Evolutionary conservation across 2,329 filamentous ascomycete genomes (phyloP).

Genomic region (Aspergillus sp.): DNA sequence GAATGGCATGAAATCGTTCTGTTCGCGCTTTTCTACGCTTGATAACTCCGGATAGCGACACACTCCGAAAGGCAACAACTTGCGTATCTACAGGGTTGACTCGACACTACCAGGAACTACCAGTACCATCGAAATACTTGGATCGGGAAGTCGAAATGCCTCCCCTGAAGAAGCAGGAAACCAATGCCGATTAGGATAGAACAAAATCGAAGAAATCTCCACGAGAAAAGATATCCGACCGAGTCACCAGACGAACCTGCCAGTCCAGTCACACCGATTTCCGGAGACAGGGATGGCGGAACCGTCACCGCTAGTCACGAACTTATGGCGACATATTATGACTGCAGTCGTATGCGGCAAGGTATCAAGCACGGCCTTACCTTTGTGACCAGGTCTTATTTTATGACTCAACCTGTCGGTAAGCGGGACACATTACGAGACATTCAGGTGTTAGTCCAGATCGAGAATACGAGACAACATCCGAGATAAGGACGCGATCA

Average conservation of each 20-base stretch:
- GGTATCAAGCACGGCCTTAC: background rate
- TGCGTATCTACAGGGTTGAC: background rate
- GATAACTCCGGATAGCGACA: no score
- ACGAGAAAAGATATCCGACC: background rate
- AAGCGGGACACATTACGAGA: background rate
- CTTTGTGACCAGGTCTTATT: no score
- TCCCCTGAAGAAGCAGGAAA: background rate
- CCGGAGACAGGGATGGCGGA: background rate
- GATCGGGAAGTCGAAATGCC: background rate
- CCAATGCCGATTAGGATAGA: background rate
- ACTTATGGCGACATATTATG: background rate
- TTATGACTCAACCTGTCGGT: background rate
- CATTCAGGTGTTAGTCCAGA: background rate
- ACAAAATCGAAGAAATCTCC: background rate
- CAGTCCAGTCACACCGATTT: background rate
- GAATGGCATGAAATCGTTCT: no score
- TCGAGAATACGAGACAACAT: background rate
- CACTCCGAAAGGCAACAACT: no score
- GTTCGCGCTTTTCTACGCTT: no score
- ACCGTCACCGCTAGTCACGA: background rate
- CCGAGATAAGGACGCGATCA: background rate
- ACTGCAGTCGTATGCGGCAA: background rate
- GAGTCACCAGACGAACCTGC: background rate
- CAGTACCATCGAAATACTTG: no score
- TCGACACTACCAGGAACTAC: background rate